Evolutionary conservation across 2,329 filamentous ascomycete genomes (phyloP).

Genomic region (Pleurostoma richardsiae): DNA sequence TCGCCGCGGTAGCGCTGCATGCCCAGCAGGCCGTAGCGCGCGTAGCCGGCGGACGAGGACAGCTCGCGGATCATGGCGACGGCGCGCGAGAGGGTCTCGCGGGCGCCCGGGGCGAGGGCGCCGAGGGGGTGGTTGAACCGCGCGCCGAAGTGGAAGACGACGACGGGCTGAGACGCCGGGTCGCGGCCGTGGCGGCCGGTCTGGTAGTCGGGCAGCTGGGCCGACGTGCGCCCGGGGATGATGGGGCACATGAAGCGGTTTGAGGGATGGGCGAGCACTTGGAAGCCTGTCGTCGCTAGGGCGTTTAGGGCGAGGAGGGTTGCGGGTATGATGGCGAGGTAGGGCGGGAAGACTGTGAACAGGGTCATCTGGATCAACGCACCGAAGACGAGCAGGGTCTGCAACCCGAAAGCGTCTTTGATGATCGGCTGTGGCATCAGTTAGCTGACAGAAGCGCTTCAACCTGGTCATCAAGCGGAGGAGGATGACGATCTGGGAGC

Average conservation of each 20-base stretch:
- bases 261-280: not conserved
- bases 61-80: slow-evolving; percentile 32
- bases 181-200: slow-evolving; percentile 18
- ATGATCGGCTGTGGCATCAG: slow-evolving; percentile 1
- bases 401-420: slow-evolving; percentile 7
- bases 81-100: slow-evolving; percentile 21
- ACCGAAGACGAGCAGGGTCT: slow-evolving; percentile 7
- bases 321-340: slow-evolving; percentile 5
- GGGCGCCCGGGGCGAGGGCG: slow-evolving; percentile 35
- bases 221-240: slow-evolving; percentile 5
- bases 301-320: slow-evolving; percentile 3
- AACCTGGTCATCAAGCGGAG: no score
- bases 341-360: slow-evolving; percentile 2
- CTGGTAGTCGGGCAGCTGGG: slow-evolving; percentile 5
- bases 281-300: slow-evolving; percentile 3
- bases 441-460: no score
- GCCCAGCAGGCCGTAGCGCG: slow-evolving; percentile 39
- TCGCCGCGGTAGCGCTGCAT: slow-evolving; percentile 2
- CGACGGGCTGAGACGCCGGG: slow-evolving; percentile 22
- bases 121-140: slow-evolving; percentile 46
- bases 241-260: slow-evolving; percentile 5
- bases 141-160: slow-evolving; percentile 39
- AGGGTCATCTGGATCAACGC: slow-evolving; percentile 3
- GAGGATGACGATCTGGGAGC: no score
- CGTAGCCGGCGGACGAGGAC: slow-evolving; percentile 25